A percentile compares a stretch with the other conserved stretches of the same genome.
These are phyloP conservation scores for Phytophthora sp. DNA, from an alignment of 352 stramenopile species.

Conservation along the genomic window DNA sequence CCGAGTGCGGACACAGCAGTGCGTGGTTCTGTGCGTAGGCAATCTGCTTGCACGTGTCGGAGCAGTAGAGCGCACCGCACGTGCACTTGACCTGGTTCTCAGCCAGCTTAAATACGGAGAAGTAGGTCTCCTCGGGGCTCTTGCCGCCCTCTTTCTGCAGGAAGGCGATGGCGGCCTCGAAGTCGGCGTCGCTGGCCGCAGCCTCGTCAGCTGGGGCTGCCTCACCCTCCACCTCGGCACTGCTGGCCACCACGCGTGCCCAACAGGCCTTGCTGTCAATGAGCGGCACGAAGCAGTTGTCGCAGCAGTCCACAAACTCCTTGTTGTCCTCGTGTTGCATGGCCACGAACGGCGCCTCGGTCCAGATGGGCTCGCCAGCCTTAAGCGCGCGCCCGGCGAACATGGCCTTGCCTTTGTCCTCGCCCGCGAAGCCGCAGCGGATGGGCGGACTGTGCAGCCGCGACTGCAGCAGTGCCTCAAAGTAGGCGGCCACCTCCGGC, in stretches of 20 bases:
- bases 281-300: slow-evolving; percentile 81
- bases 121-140: slow-evolving; percentile 71
- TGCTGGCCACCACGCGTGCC: slow-evolving; percentile 55
- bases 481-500: slow-evolving; percentile 61
- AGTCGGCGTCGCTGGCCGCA: slow-evolving; percentile 52
- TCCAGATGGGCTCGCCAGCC: slow-evolving; percentile 77
- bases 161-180: slow-evolving; percentile 62
- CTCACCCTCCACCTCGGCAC: slow-evolving; percentile 43
- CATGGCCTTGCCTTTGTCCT: slow-evolving; percentile 79
- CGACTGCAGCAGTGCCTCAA: slow-evolving; percentile 61
- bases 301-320: slow-evolving; percentile 79
- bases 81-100: slow-evolving; percentile 60
- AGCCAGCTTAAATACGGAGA: slow-evolving; percentile 65
- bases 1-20: slow-evolving; percentile 67
- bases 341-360: slow-evolving; percentile 70
- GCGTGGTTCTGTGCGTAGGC: slow-evolving; percentile 81
- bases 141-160: slow-evolving; percentile 74
- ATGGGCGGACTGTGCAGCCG: slow-evolving; percentile 62
- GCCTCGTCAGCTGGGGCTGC: slow-evolving; percentile 53
- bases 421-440: slow-evolving; percentile 50
- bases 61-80: slow-evolving; percentile 90
- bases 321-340: slow-evolving; percentile 87
- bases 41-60: slow-evolving; percentile 63
- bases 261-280: slow-evolving; percentile 69
- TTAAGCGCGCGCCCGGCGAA: slow-evolving; percentile 60